phyloP scores from a whole-genome alignment of 129 eudicot genomes.

The Ambrosia trifida region DNA sequence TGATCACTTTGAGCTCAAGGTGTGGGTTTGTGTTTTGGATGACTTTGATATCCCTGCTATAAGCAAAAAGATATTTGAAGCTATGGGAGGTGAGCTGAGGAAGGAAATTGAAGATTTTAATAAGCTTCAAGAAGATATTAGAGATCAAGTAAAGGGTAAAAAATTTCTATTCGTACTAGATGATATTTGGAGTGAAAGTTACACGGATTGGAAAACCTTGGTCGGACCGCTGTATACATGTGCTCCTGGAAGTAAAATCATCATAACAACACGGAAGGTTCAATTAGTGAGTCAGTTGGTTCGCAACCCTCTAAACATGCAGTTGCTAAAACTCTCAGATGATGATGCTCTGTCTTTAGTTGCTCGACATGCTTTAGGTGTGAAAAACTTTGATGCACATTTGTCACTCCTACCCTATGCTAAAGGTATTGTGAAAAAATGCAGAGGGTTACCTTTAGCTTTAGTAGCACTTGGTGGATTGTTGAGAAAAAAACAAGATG shows the following conservation, averaged over 20 bases:
- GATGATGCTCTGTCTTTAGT: neutral
- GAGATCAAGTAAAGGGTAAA: neutral
- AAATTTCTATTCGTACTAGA: neutral
- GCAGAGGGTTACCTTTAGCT: neutral
- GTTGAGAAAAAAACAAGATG: neutral
- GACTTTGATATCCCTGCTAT: too few species aligned
- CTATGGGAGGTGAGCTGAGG: too few species aligned
- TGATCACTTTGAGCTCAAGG: too few species aligned
- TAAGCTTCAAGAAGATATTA: neutral
- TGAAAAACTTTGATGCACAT: neutral
- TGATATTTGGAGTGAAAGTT: conserved; percentile 1
- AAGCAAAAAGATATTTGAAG: too few species aligned
- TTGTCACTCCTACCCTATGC: neutral
- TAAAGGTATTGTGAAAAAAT: conserved; percentile 5
- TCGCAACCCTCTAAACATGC: neutral
- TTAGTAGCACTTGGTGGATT: neutral
- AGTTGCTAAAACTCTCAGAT: neutral
- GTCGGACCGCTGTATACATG: neutral
- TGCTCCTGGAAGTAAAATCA: conserved; percentile 5
- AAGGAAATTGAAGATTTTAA: too few species aligned
- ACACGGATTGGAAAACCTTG: neutral
- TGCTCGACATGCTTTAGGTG: neutral
- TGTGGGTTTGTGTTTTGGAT: too few species aligned
- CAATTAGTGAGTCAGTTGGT: neutral
- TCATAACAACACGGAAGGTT: conserved; percentile 3